Conservation (phyloP, 768 basidiomycete species). For the Coprinellus micaceus region DNA sequence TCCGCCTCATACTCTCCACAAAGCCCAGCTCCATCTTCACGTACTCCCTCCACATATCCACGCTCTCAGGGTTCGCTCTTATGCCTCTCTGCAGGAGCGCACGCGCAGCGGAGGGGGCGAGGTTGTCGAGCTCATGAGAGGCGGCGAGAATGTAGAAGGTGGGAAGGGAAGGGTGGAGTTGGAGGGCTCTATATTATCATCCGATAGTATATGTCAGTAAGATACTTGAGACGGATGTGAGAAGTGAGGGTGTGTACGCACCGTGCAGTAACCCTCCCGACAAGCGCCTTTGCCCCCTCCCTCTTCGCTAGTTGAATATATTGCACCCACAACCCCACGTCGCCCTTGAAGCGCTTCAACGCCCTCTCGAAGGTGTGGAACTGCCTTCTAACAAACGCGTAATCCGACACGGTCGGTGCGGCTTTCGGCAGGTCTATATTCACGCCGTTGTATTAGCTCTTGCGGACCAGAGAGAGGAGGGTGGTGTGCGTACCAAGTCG, state of each 20-base stretch:
- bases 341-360: constrained; percentile 81
- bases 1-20: constrained; percentile 70
- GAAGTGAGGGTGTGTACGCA: too few species aligned
- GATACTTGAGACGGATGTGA: too few species aligned
- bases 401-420: constrained; percentile 73
- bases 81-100: constrained; percentile 82
- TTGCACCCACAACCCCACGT: constrained; percentile 84
- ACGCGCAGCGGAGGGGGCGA: constrained; percentile 76
- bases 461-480: neutral
- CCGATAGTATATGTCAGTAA: too few species aligned
- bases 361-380: constrained; percentile 91
- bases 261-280: constrained; percentile 81
- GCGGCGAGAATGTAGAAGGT: constrained; percentile 83
- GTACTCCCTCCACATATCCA: constrained; percentile 86
- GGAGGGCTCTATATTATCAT: constrained; percentile 89
- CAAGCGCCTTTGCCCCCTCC: constrained; percentile 74
- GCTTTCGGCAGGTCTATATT: constrained; percentile 41
- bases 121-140: constrained; percentile 72
- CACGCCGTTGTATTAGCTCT: constrained; percentile 7
- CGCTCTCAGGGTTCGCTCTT: constrained; percentile 66
- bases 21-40: constrained; percentile 88
- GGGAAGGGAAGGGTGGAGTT: constrained; percentile 78
- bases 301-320: constrained; percentile 83
- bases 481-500: constrained; percentile 54
- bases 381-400: constrained; percentile 78